Conservation (phyloP, 1,284 basidiomycete species). For the Mycena citricolor region DNA sequence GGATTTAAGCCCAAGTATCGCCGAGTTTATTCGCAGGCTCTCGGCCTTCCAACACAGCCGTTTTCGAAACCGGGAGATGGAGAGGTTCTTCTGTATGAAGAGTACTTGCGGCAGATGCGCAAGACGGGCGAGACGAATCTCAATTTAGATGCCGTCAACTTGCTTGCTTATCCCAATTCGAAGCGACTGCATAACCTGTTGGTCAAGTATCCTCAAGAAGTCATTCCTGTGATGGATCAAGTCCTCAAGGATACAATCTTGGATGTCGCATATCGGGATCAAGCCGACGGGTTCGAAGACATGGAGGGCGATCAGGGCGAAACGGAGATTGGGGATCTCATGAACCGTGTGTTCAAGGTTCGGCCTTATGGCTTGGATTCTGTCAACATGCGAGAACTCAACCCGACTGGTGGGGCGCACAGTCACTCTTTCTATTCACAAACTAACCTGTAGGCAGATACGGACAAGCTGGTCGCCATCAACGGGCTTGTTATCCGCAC, state of each 20-base stretch:
- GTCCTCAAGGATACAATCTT: conserved; percentile 90
- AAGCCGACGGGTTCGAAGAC: conserved; percentile 62
- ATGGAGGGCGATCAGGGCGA: conserved; percentile 74
- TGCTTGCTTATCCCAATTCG: conserved; percentile 86
- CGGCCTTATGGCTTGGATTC: conserved; percentile 83
- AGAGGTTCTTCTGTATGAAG: conserved; percentile 75
- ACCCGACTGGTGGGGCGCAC: conserved; percentile 71
- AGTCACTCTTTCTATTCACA: conserved; percentile 1
- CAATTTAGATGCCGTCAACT: conserved; percentile 88
- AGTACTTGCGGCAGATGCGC: conserved; percentile 84
- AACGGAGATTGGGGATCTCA: conserved; percentile 78
- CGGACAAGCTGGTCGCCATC: conserved; percentile 93
- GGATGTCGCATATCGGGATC: conserved; percentile 77
- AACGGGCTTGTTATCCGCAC: conserved; percentile 97
- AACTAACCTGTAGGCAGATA: conserved; percentile 56
- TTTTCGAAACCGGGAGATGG: conserved; percentile 65
- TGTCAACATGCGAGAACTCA: conserved; percentile 90
- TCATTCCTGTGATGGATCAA: conserved; percentile 96
- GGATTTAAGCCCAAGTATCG: conserved; percentile 96
- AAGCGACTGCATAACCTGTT: conserved; percentile 82
- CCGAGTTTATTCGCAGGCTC: conserved; percentile 69
- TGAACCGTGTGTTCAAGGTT: conserved; percentile 85
- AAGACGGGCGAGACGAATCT: conserved; percentile 89
- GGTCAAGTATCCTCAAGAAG: conserved; percentile 93
- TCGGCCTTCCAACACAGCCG: conserved; percentile 53